Conservation (phyloP, 768 basidiomycete genomes). For the Podaxis sp. region DNA sequence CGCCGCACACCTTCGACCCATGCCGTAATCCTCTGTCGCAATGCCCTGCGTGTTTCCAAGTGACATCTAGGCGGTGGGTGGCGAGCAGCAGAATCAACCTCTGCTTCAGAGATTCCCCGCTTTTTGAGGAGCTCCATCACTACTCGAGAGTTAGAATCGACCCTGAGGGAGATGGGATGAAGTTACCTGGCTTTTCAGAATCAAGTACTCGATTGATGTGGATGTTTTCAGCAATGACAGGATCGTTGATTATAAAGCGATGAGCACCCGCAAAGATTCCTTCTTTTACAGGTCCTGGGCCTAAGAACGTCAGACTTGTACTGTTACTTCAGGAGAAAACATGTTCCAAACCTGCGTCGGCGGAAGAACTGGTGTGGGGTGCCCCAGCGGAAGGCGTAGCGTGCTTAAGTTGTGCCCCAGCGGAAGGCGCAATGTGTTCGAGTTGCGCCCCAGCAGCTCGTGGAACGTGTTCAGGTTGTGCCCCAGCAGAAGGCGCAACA, state of each 20-base stretch:
- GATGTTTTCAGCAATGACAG: neutral
- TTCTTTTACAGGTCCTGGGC: too few relatives aligned
- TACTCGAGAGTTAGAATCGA: neutral
- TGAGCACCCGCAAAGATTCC: neutral
- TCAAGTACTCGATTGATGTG: too few relatives aligned
- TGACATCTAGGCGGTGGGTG: constrained; percentile 10
- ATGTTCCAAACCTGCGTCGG: too few relatives aligned
- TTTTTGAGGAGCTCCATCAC: neutral
- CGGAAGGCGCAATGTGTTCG: too few relatives aligned
- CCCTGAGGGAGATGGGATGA: neutral
- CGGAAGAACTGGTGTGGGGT: too few relatives aligned
- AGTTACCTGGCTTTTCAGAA: neutral
- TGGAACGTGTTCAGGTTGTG: too few relatives aligned
- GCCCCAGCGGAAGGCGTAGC: too few relatives aligned
- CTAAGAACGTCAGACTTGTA: too few relatives aligned
- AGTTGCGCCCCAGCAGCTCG: too few relatives aligned
- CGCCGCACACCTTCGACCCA: neutral
- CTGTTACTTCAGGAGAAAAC: too few relatives aligned
- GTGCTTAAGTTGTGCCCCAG: too few relatives aligned
- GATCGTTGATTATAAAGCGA: neutral
- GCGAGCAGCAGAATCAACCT: constrained; percentile 11
- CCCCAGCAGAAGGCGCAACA: too few relatives aligned
- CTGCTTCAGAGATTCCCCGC: neutral
- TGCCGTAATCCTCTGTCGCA: neutral
- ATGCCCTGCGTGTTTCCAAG: neutral